A percentile compares a stretch with the other conserved stretches of the same genome.
phyloP scores from a whole-genome alignment of 345 rosid genomes.

The Citrus cavaleriei region DNA sequence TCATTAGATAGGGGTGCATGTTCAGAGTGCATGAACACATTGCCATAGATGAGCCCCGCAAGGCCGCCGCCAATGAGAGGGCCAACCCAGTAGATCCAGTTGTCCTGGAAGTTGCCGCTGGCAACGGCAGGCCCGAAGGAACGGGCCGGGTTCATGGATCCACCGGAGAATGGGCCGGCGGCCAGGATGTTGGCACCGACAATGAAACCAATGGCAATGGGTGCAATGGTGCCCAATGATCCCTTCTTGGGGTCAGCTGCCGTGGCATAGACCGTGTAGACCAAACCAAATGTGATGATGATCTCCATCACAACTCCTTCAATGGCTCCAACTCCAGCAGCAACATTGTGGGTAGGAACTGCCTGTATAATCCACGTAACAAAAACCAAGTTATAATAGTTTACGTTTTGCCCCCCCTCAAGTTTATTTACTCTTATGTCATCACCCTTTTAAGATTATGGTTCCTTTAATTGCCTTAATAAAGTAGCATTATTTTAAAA shows the following conservation, averaged over 20 bases:
- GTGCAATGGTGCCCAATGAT: constrained; percentile 80
- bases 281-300: constrained; percentile 79
- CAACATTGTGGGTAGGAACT: constrained; percentile 70
- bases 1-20: constrained; percentile 54
- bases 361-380: constrained; percentile 36
- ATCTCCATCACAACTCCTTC: constrained; percentile 96
- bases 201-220: constrained; percentile 87
- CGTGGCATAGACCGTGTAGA: constrained; percentile 90
- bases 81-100: constrained; percentile 93
- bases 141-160: constrained; percentile 97
- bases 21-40: constrained; percentile 53
- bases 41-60: constrained; percentile 71
- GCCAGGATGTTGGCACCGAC: constrained; percentile 97
- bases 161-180: constrained; percentile 95
- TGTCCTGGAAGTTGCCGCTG: constrained; percentile 76
- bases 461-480: no score
- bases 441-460: no score
- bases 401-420: no score
- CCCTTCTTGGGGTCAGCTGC: constrained; percentile 98
- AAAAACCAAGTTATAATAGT: neutral
- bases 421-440: no score
- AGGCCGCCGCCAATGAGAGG: constrained; percentile 86
- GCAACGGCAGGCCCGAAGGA: constrained; percentile 93
- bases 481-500: neutral
- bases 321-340: constrained; percentile 67